These are phyloP conservation scores for Flaveria bidentis DNA, from an alignment of 129 eudicot species.

Conservation along the genomic window DNA sequence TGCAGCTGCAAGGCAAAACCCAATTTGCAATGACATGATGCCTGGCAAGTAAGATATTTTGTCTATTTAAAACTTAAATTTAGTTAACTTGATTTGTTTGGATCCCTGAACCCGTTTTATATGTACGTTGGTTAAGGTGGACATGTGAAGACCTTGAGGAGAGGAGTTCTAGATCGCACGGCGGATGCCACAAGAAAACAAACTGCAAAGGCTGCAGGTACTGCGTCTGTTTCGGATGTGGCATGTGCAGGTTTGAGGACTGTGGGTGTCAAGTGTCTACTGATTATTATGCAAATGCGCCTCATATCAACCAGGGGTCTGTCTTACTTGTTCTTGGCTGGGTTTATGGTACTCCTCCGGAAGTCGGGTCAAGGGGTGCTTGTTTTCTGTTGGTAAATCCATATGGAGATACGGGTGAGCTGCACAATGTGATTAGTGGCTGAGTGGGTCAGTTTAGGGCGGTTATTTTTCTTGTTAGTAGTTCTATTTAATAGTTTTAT, in stretches of 20 bases:
- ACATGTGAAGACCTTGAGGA: constrained; percentile 16
- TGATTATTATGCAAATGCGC: constrained; percentile 18
- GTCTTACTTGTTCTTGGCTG: too few species aligned
- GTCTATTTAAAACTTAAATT: neutral
- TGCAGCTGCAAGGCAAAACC: constrained; percentile 11
- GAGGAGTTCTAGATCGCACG: neutral
- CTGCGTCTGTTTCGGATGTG: constrained; percentile 22
- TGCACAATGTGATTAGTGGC: too few species aligned
- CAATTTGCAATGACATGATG: constrained; percentile 30
- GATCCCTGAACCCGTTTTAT: neutral
- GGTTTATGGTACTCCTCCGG: too few species aligned
- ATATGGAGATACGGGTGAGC: too few species aligned
- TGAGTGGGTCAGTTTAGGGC: too few species aligned
- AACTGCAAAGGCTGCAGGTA: neutral
- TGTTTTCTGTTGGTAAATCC: too few species aligned
- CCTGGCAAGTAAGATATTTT: constrained; percentile 21
- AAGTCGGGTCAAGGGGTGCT: too few species aligned
- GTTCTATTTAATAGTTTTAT: too few species aligned
- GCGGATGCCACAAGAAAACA: constrained; percentile 20
- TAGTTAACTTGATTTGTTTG: neutral
- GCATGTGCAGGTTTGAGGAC: constrained; percentile 17
- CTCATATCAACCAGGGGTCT: neutral
- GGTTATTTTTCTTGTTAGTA: too few species aligned
- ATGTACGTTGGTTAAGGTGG: constrained; percentile 17
- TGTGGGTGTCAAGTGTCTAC: constrained; percentile 16